Conservation (phyloP, 345 rosid genomes). For the Dimocarpus longan region DNA sequence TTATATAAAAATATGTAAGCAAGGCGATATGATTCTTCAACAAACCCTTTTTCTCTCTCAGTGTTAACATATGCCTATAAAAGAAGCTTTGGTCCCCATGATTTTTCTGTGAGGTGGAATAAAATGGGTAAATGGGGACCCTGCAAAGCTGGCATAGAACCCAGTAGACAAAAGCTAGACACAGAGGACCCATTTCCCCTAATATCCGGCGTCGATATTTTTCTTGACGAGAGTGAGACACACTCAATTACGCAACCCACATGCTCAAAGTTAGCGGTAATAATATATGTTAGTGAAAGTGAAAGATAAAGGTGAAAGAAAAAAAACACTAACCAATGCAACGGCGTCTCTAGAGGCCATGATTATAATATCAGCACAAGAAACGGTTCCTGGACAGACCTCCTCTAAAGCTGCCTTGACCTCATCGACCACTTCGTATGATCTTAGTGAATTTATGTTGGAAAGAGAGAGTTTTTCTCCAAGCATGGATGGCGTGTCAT, state of each 20-base stretch:
- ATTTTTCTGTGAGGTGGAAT: neutral
- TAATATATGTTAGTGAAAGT: neutral
- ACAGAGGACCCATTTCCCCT: conserved; percentile 29
- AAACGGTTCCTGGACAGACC: conserved; percentile 74
- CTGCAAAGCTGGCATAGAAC: neutral
- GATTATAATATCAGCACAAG: conserved; percentile 88
- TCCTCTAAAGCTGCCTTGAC: conserved; percentile 71
- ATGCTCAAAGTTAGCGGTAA: neutral
- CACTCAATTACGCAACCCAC: neutral
- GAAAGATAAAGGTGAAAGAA: neutral
- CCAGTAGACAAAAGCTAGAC: conserved; percentile 31
- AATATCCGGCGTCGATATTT: conserved; percentile 18
- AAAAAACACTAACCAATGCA: conserved; percentile 62
- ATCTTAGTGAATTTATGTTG: conserved; percentile 81
- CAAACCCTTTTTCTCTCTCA: too few species aligned
- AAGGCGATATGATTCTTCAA: too few species aligned
- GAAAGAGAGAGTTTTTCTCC: conserved; percentile 86
- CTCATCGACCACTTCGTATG: conserved; percentile 73
- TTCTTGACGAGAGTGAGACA: neutral
- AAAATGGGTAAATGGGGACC: neutral
- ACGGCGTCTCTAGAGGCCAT: conserved; percentile 95
- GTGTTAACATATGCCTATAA: neutral
- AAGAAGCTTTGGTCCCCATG: neutral
- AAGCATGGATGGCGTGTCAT: conserved; percentile 70
- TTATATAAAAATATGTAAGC: too few species aligned